Evolutionary conservation across 805 yeast species (phyloP).

Genomic region (Torulaspora indica): DNA sequence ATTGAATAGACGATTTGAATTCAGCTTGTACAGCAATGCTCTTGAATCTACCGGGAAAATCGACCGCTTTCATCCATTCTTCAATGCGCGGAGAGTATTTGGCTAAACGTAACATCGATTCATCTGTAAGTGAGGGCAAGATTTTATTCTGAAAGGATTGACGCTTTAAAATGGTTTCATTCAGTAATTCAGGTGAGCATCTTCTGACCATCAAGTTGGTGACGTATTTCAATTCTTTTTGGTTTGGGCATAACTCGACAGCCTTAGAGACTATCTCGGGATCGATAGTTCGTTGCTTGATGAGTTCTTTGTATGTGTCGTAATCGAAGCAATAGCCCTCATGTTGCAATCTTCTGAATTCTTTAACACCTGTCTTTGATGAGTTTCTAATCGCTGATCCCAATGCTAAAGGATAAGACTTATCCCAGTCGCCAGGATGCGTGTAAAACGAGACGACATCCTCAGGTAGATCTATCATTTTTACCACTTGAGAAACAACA

Average conservation of each 20-base stretch:
- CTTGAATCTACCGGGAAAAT: slow-evolving; percentile 30
- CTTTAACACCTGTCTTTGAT: slow-evolving; percentile 25
- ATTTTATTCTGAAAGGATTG: slow-evolving; percentile 16
- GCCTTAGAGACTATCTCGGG: slow-evolving; percentile 18
- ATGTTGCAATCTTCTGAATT: slow-evolving; percentile 22
- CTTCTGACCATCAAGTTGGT: slow-evolving; percentile 21
- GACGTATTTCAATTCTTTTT: slow-evolving; percentile 20
- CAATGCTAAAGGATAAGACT: slow-evolving; percentile 30
- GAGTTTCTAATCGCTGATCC: slow-evolving; percentile 29
- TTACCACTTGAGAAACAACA: slow-evolving; percentile 30
- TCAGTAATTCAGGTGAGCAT: slow-evolving; percentile 13
- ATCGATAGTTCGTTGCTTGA: slow-evolving; percentile 19
- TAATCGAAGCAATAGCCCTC: slow-evolving; percentile 34
- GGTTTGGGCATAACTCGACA: slow-evolving; percentile 19
- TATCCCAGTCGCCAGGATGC: slow-evolving; percentile 36
- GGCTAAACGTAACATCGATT: slow-evolving; percentile 24
- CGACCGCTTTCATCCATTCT: slow-evolving; percentile 19
- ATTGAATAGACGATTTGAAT: slow-evolving; percentile 22
- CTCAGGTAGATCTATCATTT: slow-evolving; percentile 23
- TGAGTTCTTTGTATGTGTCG: slow-evolving; percentile 31
- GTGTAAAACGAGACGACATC: slow-evolving; percentile 24
- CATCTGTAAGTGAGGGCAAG: slow-evolving; percentile 25
- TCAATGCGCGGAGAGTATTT: slow-evolving; percentile 11
- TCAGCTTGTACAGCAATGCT: slow-evolving; percentile 31
- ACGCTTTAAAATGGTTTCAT: slow-evolving; percentile 15